A percentile compares a stretch with the other conserved stretches of the same genome.
Evolutionary conservation across 768 basidiomycete genomes (phyloP).

Genomic region (Floccularia luteovirens): DNA sequence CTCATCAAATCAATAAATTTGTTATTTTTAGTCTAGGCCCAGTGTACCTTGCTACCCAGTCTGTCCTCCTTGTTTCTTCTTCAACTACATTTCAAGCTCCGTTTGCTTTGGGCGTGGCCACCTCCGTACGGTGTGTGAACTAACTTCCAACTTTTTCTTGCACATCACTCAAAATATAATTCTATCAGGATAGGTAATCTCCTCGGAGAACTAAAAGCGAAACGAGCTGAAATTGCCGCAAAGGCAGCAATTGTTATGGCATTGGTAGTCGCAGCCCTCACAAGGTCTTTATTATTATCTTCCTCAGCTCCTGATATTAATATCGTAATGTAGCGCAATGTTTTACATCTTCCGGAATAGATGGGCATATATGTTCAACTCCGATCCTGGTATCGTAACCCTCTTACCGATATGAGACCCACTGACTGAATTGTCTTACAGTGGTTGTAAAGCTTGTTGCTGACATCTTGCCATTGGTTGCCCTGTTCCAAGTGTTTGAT

Average conservation of each 20-base stretch:
- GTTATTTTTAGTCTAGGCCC: slow-evolving; percentile 57
- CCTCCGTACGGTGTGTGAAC: slow-evolving; percentile 74
- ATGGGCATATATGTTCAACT: slow-evolving; percentile 74
- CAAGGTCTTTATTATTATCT: slow-evolving; percentile 36
- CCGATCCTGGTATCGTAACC: slow-evolving; percentile 41
- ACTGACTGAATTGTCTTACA: slow-evolving; percentile 7
- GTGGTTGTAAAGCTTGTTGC: slow-evolving; percentile 59
- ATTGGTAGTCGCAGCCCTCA: slow-evolving; percentile 53
- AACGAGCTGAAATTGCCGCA: slow-evolving; percentile 65
- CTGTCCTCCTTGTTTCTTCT: slow-evolving; percentile 70
- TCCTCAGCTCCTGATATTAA: background rate
- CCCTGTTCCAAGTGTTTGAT: slow-evolving; percentile 83
- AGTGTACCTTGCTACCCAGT: slow-evolving; percentile 78
- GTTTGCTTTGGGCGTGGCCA: slow-evolving; percentile 73
- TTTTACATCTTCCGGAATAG: slow-evolving; percentile 54
- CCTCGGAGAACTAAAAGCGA: slow-evolving; percentile 71
- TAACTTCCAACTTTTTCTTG: background rate
- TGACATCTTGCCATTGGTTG: slow-evolving; percentile 65
- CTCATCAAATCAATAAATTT: background rate
- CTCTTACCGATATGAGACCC: background rate
- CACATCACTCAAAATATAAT: background rate
- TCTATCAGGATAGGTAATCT: slow-evolving; percentile 73
- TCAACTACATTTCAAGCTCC: slow-evolving; percentile 81
- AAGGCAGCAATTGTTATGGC: slow-evolving; percentile 60
- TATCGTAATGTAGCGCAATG: slow-evolving; percentile 21